Percentiles rank a stretch among this genome's conserved stretches.
Evolutionary conservation across 2,329 filamentous ascomycete genomes (phyloP).

Genomic region (Bipolaris zeicola): DNA sequence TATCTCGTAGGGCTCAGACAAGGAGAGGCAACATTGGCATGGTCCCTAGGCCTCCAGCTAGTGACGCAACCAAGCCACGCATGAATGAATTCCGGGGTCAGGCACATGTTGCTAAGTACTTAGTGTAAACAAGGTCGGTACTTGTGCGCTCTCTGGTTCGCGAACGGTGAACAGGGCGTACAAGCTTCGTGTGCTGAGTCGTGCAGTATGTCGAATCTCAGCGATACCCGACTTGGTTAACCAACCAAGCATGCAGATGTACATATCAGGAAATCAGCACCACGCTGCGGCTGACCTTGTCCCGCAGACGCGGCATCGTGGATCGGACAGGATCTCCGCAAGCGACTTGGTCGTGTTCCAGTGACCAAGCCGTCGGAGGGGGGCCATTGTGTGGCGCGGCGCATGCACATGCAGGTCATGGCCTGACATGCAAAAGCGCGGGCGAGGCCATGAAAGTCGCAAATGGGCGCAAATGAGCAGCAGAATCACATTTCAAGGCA

Average conservation of each 20-base stretch:
- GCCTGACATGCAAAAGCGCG: neutral
- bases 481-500: neutral
- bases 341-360: neutral
- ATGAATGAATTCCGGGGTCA: neutral
- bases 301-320: neutral
- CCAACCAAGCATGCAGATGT: too few relatives aligned
- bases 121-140: neutral
- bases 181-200: neutral
- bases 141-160: neutral
- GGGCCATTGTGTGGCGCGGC: neutral
- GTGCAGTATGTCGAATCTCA: neutral
- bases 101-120: neutral
- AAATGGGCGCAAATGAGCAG: neutral
- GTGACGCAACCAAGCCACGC: neutral
- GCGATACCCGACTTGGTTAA: neutral
- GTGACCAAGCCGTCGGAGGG: neutral
- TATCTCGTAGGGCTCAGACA: neutral
- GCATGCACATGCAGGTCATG: neutral
- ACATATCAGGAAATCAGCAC: neutral
- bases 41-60: neutral
- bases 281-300: neutral
- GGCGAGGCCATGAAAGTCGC: neutral
- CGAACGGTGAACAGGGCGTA: neutral
- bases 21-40: neutral
- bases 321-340: neutral